Evolutionary conservation across 306 rosid species (phyloP), one percentile per base, ranked within the genome.

Genomic region (Malus sylvestris): DNA sequence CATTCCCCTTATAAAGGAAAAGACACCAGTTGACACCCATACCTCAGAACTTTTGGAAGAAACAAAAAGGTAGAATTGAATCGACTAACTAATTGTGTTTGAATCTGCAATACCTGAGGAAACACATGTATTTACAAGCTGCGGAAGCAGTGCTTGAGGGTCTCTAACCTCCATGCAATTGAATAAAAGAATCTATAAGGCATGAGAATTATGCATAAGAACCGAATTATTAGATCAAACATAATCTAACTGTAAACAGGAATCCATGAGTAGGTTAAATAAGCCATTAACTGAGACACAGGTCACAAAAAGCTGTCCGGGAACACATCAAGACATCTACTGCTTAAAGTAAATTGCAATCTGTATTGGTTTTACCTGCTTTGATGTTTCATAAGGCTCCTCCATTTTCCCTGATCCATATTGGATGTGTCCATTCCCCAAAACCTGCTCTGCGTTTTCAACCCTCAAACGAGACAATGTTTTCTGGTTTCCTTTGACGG

Each of bases 91-190:
- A 45, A 67, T 22, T 40, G 38, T 10, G 1, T 45, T 45, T 68
- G 20, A 68, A 60, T 76, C 66, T 72, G 74, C 64, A 45, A 63
- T 87, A 91, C 97, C 97, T 80, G 91, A 86, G 70, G 90, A 86
- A 86, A 90, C 87, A 83, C 93, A 89, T 35, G 85, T 82, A 76
- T 79, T 84, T 59, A 85, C 84, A 49, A 91, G 93, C 68, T 25
- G 84, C 42, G 95, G 91, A 85, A 91, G 89, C 70, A 91, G 84
- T 81, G 85, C 78, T 55, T 79, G 81, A 57, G 97, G 95, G 82
- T 89, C 84, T 84, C 97, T 86, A 83, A 85, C 85, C 70, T 88
- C 86, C 87, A 88, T 88, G 88, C 97, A 91, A 84, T 91, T 91
- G 87, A 91, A 89, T 74, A 91, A 83, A 80, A 91, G 95, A 86